Percentiles rank a stretch among this genome's conserved stretches.
phyloP scores from a whole-genome alignment of 495 filamentous ascomycete species.

The Annulohypoxylon bovei region DNA sequence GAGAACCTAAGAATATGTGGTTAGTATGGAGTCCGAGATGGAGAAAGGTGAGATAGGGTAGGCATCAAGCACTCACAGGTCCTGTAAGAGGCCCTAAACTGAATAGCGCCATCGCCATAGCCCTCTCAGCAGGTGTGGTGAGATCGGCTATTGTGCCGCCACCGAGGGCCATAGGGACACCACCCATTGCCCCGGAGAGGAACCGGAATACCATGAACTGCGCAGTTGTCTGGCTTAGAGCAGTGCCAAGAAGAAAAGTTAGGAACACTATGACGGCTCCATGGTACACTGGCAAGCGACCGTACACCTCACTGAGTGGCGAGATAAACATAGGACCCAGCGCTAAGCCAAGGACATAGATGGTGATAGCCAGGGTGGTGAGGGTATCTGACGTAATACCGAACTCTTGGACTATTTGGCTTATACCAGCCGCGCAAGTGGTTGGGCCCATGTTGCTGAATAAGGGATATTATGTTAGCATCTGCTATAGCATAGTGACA shows the following conservation, averaged over 20 bases:
- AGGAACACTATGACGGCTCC: slow-evolving; percentile 59
- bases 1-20: slow-evolving; percentile 26
- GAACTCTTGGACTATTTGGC: slow-evolving; percentile 50
- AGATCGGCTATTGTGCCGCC: neutral
- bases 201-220: slow-evolving; percentile 63
- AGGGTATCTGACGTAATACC: slow-evolving; percentile 29
- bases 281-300: slow-evolving; percentile 64
- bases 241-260: slow-evolving; percentile 57
- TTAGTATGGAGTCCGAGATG: slow-evolving; percentile 14
- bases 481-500: neutral
- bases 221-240: slow-evolving; percentile 51
- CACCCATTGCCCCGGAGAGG: slow-evolving; percentile 51
- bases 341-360: slow-evolving; percentile 61
- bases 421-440: slow-evolving; percentile 48
- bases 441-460: slow-evolving; percentile 19
- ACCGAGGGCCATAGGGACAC: neutral
- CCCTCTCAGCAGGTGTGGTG: neutral
- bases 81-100: neutral
- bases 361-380: slow-evolving; percentile 45
- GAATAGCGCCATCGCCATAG: neutral
- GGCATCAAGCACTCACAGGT: neutral
- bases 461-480: neutral
- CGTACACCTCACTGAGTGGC: slow-evolving; percentile 72
- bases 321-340: slow-evolving; percentile 66
- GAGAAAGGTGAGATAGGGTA: slow-evolving; percentile 51